Conservation (phyloP, 2,329 filamentous ascomycete species). For the Epichloe uncinata region DNA sequence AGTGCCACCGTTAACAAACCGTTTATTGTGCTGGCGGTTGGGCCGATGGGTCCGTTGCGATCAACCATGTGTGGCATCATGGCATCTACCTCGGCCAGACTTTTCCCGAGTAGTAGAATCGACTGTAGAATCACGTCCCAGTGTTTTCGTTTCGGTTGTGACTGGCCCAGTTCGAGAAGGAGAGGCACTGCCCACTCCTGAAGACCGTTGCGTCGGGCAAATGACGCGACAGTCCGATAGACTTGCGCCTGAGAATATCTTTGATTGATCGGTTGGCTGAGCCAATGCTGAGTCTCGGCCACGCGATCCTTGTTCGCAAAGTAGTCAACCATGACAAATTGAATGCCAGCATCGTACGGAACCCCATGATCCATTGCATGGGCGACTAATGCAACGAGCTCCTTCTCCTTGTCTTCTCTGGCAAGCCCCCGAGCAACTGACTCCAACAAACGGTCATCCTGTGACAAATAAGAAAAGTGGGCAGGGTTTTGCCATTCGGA, state of each 20-base stretch:
- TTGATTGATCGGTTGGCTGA: slow-evolving; percentile 36
- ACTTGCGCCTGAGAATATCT: slow-evolving; percentile 10
- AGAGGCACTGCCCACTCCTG: slow-evolving; percentile 48
- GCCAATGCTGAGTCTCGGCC: slow-evolving; percentile 54
- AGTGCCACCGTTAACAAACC: slow-evolving; percentile 59
- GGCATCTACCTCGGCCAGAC: slow-evolving; percentile 32
- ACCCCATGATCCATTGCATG: slow-evolving; percentile 35
- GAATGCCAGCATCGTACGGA: slow-evolving; percentile 30
- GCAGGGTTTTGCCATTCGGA: slow-evolving; percentile 16
- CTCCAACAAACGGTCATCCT: slow-evolving; percentile 14
- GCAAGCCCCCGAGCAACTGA: slow-evolving; percentile 42
- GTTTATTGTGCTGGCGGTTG: slow-evolving; percentile 66
- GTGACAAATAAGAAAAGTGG: slow-evolving; percentile 10
- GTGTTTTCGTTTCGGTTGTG: slow-evolving; percentile 34
- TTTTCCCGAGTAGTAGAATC: slow-evolving; percentile 53
- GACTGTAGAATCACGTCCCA: slow-evolving; percentile 69
- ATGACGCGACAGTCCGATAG: slow-evolving; percentile 23
- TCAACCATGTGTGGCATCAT: slow-evolving; percentile 64
- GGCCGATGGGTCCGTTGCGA: slow-evolving; percentile 34
- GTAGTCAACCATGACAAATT: slow-evolving; percentile 45
- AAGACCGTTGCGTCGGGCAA: slow-evolving; percentile 46
- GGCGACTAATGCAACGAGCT: slow-evolving; percentile 42
- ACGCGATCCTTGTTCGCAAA: slow-evolving; percentile 46
- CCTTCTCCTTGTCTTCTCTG: slow-evolving; percentile 41
- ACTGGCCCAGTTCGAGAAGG: slow-evolving; percentile 39